Percentiles rank a stretch among this genome's conserved stretches.
These are phyloP conservation scores for Penicillium canariense DNA, from an alignment of 495 filamentous ascomycete genomes.

Conservation along the genomic window DNA sequence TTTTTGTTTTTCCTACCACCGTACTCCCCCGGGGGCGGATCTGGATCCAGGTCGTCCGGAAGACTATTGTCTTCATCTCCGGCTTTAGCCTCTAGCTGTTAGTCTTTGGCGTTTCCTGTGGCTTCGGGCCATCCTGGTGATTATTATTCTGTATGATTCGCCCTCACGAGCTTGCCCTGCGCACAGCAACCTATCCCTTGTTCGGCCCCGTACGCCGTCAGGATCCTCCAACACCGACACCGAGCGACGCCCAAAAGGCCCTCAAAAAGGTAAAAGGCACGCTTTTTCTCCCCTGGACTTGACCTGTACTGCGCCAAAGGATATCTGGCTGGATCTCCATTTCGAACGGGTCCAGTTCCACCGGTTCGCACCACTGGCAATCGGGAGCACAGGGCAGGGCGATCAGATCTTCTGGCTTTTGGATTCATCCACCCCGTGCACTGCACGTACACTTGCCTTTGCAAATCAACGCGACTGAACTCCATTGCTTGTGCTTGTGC, in stretches of 20 bases:
- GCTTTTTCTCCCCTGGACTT: neutral
- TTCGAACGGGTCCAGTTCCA: neutral
- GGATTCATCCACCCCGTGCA: neutral
- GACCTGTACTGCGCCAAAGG: conserved; percentile 17
- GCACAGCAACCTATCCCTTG: neutral
- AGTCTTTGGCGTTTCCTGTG: neutral
- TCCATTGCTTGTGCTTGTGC: neutral
- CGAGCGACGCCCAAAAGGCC: neutral
- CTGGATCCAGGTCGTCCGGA: neutral
- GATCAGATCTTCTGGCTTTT: conserved; percentile 5
- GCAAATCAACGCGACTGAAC: neutral
- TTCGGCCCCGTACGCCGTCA: neutral
- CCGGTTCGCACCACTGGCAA: neutral
- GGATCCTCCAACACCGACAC: neutral
- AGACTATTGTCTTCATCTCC: neutral
- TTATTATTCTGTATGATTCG: neutral
- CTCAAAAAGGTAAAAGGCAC: neutral
- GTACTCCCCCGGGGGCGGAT: neutral
- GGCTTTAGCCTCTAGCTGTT: neutral
- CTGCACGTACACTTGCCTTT: neutral
- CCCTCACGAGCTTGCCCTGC: neutral
- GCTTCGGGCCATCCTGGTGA: neutral
- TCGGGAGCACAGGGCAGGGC: neutral
- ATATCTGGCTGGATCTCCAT: neutral
- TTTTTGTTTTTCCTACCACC: neutral